These are phyloP conservation scores for Balakata baccata DNA, from an alignment of 345 rosid genomes.

Conservation along the genomic window DNA sequence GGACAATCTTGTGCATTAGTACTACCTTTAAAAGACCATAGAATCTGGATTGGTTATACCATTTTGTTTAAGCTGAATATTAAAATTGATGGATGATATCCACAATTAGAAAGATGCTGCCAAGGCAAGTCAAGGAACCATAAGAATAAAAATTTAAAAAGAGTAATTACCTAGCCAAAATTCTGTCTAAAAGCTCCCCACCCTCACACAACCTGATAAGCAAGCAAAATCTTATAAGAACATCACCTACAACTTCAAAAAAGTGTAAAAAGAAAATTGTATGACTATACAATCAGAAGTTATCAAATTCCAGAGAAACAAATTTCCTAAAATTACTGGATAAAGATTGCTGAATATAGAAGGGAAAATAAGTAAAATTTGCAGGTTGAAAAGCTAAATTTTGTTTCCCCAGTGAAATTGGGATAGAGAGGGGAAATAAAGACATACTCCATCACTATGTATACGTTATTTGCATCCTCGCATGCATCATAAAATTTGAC, in stretches of 20 bases:
- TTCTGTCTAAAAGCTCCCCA: constrained; percentile 89
- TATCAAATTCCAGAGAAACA: background rate
- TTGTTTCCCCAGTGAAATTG: constrained; percentile 5
- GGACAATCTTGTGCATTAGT: background rate
- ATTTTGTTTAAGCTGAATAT: background rate
- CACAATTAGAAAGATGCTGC: background rate
- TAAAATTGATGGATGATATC: background rate
- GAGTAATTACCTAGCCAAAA: constrained; percentile 64
- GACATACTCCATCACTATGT: constrained; percentile 91
- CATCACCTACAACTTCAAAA: constrained; percentile 9
- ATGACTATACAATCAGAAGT: background rate
- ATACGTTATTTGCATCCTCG: constrained; percentile 74
- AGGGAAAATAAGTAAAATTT: background rate
- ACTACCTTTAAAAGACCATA: constrained; percentile 3
- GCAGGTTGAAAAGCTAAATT: constrained; percentile 14
- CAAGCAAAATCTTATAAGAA: constrained; percentile 18
- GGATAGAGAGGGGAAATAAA: constrained; percentile 31
- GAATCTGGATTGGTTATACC: background rate
- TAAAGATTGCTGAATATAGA: background rate
- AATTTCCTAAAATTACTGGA: background rate
- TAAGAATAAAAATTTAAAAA: background rate
- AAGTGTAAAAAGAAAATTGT: background rate
- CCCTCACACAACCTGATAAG: constrained; percentile 87
- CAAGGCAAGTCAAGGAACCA: background rate
- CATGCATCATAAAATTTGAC: constrained; percentile 79